These are phyloP conservation scores for Fusarium pseudograminearum DNA, from an alignment of 2,329 filamentous ascomycete species.

Conservation along the genomic window DNA sequence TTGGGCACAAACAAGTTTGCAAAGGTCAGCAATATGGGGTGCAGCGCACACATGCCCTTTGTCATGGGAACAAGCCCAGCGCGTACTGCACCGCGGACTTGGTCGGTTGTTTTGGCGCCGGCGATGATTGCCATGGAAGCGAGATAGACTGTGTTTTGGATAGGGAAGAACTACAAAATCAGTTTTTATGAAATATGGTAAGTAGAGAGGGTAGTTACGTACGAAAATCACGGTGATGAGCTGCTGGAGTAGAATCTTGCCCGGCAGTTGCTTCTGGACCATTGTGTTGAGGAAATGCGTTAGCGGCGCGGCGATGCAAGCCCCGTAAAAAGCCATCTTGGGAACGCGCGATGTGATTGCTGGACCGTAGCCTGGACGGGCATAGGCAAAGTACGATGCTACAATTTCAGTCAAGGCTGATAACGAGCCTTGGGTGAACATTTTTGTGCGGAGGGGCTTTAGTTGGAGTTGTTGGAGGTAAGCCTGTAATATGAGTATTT, in stretches of 20 bases:
- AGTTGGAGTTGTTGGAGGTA: constrained; percentile 26
- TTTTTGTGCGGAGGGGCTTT: constrained; percentile 25
- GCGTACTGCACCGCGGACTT: constrained; percentile 10
- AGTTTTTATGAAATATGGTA: fast-evolving
- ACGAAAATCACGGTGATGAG: constrained; percentile 14
- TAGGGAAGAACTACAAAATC: constrained; percentile 20
- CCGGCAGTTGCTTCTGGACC: constrained; percentile 7
- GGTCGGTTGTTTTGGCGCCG: constrained; percentile 20
- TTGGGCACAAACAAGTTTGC: constrained; percentile 8
- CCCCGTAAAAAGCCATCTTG: constrained; percentile 32
- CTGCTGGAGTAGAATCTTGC: constrained; percentile 4
- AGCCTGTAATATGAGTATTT: constrained; percentile 4
- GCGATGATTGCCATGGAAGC: constrained; percentile 30
- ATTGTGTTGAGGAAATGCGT: constrained; percentile 18
- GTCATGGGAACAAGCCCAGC: constrained; percentile 20
- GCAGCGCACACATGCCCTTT: constrained; percentile 21
- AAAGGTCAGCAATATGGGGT: constrained; percentile 10
- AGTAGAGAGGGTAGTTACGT: background rate
- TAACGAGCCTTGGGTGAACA: constrained; percentile 13
- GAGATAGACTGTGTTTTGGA: constrained; percentile 25
- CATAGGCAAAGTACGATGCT: constrained; percentile 19
- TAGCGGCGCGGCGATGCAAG: constrained; percentile 21
- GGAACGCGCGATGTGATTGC: constrained; percentile 26
- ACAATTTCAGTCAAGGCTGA: constrained; percentile 26
- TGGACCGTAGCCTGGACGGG: constrained; percentile 16